These are phyloP conservation scores for Phytophthora nicotianae DNA, from an alignment of 352 stramenopile genomes.

Conservation along the genomic window DNA sequence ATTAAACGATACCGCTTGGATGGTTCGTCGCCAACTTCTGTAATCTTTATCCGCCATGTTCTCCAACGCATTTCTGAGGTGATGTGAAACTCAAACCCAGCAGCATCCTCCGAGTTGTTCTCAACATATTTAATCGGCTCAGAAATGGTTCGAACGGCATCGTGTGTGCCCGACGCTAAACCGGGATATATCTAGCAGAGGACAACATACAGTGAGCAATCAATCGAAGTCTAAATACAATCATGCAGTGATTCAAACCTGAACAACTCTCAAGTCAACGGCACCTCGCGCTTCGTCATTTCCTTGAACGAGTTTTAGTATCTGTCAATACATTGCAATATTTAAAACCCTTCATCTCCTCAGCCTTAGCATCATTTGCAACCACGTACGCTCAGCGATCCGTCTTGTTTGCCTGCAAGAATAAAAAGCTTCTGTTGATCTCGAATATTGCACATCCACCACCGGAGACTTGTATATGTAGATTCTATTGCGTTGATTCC, in stretches of 20 bases:
- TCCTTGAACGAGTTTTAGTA: constrained; percentile 25
- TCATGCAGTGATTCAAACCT: constrained; percentile 10
- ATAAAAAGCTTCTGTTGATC: constrained; percentile 36
- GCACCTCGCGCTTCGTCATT: background rate
- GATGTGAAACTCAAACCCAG: constrained; percentile 33
- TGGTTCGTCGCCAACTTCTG: background rate
- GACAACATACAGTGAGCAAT: constrained; percentile 7
- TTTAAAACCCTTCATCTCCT: background rate
- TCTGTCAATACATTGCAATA: constrained; percentile 10
- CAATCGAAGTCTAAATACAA: background rate
- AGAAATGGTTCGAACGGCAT: constrained; percentile 42
- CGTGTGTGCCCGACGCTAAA: constrained; percentile 23
- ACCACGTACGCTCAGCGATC: constrained; percentile 42
- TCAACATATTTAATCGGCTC: constrained; percentile 8
- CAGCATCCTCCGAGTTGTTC: background rate
- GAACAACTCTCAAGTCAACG: constrained; percentile 18
- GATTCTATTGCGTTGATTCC: constrained; percentile 1
- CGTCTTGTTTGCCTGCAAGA: constrained; percentile 40
- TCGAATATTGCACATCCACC: constrained; percentile 24
- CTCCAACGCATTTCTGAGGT: constrained; percentile 41
- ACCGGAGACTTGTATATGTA: constrained; percentile 33
- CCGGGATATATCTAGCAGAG: constrained; percentile 46
- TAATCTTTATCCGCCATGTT: constrained; percentile 30
- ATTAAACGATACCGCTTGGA: constrained; percentile 14
- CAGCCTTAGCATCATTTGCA: background rate